Evolutionary conservation across 2,329 filamentous ascomycete species (phyloP).

Genomic region (Scopulariopsis brevicaulis): DNA sequence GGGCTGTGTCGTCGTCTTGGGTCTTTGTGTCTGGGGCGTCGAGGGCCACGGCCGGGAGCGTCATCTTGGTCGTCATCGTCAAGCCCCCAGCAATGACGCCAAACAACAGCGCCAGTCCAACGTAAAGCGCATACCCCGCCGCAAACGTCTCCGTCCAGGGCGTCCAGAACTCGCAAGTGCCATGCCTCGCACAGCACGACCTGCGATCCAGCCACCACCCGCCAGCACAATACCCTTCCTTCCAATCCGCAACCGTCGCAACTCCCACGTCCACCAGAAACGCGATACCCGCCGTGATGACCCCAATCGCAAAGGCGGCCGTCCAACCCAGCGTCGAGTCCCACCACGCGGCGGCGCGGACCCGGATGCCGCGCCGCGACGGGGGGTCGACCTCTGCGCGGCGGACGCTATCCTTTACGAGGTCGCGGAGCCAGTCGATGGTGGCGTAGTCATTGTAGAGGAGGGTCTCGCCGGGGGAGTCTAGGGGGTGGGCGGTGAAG

Average conservation of each 20-base stretch:
- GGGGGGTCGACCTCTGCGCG: constrained; percentile 29
- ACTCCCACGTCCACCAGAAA: constrained; percentile 43
- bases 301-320: constrained; percentile 38
- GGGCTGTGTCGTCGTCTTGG: constrained; percentile 12
- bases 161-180: constrained; percentile 24
- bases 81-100: constrained; percentile 14
- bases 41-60: constrained; percentile 27
- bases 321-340: constrained; percentile 44
- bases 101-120: constrained; percentile 13
- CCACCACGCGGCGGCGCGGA: constrained; percentile 16
- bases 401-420: constrained; percentile 47
- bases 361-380: constrained; percentile 4
- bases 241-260: constrained; percentile 44
- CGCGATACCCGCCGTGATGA: constrained; percentile 41
- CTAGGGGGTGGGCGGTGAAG: neutral
- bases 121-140: constrained; percentile 14
- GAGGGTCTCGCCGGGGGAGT: constrained; percentile 30
- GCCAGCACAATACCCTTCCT: constrained; percentile 39
- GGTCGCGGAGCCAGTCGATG: constrained; percentile 50
- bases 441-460: constrained; percentile 52
- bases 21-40: constrained; percentile 9
- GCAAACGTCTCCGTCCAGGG: constrained; percentile 24
- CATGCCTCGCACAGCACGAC: constrained; percentile 29
- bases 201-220: constrained; percentile 34
- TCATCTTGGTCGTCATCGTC: constrained; percentile 24